Conservation (phyloP, 768 basidiomycete genomes). For the Lenzites betulinus region DNA sequence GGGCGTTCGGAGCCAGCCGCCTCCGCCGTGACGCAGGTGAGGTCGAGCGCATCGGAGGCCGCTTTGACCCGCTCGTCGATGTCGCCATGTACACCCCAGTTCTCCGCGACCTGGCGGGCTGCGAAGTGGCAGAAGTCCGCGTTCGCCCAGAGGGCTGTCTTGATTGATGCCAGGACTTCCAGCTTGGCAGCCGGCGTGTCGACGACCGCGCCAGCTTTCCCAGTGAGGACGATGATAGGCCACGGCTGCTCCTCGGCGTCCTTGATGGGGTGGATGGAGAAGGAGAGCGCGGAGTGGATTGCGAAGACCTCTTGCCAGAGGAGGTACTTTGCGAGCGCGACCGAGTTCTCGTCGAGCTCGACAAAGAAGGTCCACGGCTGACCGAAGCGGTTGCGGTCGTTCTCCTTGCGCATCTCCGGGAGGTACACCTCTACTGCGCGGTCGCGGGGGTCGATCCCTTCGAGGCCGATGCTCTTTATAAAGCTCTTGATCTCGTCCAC, state of each 20-base stretch:
- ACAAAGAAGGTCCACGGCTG: background rate
- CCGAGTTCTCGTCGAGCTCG: background rate
- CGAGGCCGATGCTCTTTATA: background rate
- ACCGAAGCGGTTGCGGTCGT: background rate
- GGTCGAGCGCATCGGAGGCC: background rate
- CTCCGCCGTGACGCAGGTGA: background rate
- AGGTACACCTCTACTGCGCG: constrained; percentile 1
- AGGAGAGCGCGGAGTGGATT: background rate
- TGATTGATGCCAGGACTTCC: background rate
- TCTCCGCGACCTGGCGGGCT: background rate
- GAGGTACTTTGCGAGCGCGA: background rate
- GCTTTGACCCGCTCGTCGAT: background rate
- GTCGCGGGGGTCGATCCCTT: background rate
- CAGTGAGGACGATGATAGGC: background rate
- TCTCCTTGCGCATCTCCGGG: background rate
- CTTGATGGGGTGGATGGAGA: background rate
- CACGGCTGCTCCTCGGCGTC: background rate
- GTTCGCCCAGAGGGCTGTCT: background rate
- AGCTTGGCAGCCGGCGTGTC: background rate
- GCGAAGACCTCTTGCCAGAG: constrained; percentile 1
- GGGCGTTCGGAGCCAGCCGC: background rate
- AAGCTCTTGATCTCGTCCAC: background rate
- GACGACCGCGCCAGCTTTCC: background rate
- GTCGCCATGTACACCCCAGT: background rate
- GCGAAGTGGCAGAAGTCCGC: background rate